Base-by-base conservation (phyloP, 768 basidiomycete species). In the Hericium erinaceus region DNA sequence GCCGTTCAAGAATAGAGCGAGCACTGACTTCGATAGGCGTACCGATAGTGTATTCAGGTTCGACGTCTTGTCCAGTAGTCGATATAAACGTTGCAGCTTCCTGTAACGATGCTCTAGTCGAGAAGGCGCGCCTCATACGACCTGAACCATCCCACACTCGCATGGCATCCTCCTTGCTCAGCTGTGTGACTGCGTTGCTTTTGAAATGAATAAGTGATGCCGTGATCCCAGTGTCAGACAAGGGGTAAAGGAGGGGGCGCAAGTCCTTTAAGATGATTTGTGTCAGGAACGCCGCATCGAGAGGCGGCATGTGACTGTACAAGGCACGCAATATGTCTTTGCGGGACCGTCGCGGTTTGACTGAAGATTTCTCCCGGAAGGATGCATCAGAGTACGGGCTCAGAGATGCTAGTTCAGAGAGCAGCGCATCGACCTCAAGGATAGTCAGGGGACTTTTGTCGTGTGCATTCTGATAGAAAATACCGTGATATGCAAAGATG, bases 241-340 rank as follows among this genome's bases (percentile, higher is more conserved):
- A 72, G 2, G 90, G 86, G 61, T 89, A 89, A 1, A 94, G 67
- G 1, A 95, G 67, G 8, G 92, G 92, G 28, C 85, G 80, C 0
- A 98, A 72, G 67, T 98, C 94, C 61, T 88, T 89, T 39, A 95
- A 78, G 58, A 98, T 88, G 61, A 95, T 85, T 65, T 98, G 94
- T 0, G 88, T 87, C 51, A 95, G 73, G 60, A 85, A 79, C 0
- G 81, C 75, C 2, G 86, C 79, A 41, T 89, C 86, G 11, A 70
- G 69, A 0, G 91, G 83, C 1, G 82, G 74, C 10, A 92, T 71
- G 2, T 74, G 68, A 41, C 75, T 73, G 61, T 82, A 93, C 3
- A 95, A 75, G 15, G 72, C 68, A n/a, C 72, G 71, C 2, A 93
- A 72, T 57, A 84, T 76, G 0, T 58, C 61, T 13, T 52, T 54